Evolutionary conservation across 1,284 basidiomycete genomes (phyloP).

Genomic region (Heterobasidion parviporum): DNA sequence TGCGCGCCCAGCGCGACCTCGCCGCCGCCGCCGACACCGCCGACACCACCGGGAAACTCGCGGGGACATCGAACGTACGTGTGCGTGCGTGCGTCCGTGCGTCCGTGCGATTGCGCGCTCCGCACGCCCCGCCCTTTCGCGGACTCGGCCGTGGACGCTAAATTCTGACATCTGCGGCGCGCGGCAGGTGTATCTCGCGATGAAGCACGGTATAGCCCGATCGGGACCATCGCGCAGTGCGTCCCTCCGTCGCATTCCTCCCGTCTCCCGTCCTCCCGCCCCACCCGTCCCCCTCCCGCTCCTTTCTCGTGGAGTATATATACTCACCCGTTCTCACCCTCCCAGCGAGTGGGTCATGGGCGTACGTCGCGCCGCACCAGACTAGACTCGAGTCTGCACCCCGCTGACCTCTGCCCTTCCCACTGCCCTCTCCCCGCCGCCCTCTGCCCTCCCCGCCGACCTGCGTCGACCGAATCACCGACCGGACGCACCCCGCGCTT

Average conservation of each 20-base stretch:
- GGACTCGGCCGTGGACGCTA: not conserved
- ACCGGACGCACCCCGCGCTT: not conserved
- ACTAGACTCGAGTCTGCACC: not conserved
- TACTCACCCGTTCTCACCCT: conserved; percentile 2
- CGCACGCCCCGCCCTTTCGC: not conserved
- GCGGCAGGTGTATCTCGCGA: conserved; percentile 74
- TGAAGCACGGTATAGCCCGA: conserved; percentile 61
- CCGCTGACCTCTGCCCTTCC: not conserved
- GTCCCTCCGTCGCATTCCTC: conserved; percentile 21
- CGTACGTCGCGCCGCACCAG: conserved; percentile 29
- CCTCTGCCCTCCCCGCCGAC: not conserved
- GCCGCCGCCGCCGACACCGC: conserved; percentile 18
- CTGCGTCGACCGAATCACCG: not conserved
- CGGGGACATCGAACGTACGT: conserved; percentile 84
- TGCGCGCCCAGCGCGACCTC: conserved; percentile 52
- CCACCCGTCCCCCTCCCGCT: no score
- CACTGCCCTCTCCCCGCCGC: not conserved
- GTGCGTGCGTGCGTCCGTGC: not conserved
- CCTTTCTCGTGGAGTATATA: no score
- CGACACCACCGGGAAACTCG: conserved; percentile 42
- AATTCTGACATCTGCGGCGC: not conserved
- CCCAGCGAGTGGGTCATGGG: conserved; percentile 94
- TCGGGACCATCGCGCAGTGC: conserved; percentile 88
- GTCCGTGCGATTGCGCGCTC: no score
- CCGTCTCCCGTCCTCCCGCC: no score